Percentiles rank a stretch among this genome's conserved stretches.
phyloP scores from a whole-genome alignment of 306 rosid genomes.

The Malus asiatica region DNA sequence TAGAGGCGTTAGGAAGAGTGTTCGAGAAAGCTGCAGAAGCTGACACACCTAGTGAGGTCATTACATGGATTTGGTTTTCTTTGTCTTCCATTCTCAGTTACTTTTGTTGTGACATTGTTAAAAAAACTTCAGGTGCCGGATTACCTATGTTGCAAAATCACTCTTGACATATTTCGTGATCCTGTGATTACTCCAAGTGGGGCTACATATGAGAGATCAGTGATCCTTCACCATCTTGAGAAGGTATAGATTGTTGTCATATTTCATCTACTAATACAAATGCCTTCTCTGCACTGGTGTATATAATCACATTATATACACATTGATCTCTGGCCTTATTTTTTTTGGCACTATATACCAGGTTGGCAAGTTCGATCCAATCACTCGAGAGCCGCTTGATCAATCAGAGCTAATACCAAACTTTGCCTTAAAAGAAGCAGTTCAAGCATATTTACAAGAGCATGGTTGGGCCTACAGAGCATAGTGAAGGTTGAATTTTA shows the following conservation, averaged over 20 bases:
- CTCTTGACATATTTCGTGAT: slow-evolving; percentile 81
- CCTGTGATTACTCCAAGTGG: slow-evolving; percentile 96
- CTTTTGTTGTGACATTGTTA: background rate
- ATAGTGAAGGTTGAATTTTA: slow-evolving; percentile 25
- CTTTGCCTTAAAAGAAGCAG: slow-evolving; percentile 80
- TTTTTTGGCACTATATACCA: slow-evolving; percentile 13
- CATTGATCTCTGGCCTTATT: background rate
- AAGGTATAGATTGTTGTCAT: slow-evolving; percentile 47
- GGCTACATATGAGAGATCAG: slow-evolving; percentile 78
- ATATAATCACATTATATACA: background rate
- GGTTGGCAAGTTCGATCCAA: slow-evolving; percentile 88
- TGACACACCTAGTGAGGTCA: slow-evolving; percentile 65
- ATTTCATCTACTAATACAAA: background rate
- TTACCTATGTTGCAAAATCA: slow-evolving; percentile 78
- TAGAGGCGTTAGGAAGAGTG: slow-evolving; percentile 45
- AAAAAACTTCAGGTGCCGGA: slow-evolving; percentile 64
- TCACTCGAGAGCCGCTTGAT: slow-evolving; percentile 60
- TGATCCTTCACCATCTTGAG: slow-evolving; percentile 73
- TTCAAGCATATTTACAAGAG: slow-evolving; percentile 54
- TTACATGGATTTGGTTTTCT: slow-evolving; percentile 1
- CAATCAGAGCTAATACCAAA: slow-evolving; percentile 58
- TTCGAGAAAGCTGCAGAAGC: slow-evolving; percentile 55
- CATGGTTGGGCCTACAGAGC: slow-evolving; percentile 90
- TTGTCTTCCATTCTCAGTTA: background rate
- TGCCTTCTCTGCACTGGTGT: background rate